Base-by-base conservation (phyloP, 1,284 basidiomycete species). In the Cystobasidiaceae sp. region DNA sequence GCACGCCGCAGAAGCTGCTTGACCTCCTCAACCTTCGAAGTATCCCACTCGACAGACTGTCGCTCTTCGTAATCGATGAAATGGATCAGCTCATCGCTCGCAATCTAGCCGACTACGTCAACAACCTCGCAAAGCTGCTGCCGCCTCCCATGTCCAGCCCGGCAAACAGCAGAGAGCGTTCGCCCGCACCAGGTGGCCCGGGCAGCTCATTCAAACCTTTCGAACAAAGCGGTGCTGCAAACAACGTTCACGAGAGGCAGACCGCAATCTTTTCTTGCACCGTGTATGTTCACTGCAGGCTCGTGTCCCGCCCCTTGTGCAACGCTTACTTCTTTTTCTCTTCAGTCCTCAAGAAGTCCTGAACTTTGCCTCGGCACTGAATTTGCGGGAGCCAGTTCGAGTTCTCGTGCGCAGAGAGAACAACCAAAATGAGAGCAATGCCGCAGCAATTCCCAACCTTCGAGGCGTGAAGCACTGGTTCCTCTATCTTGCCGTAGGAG, bases 81-180 rank as follows among this genome's bases (percentile, higher is more conserved):
- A 93, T 97, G 43, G 94, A 98, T 75, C 96, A 97, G 76, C 79
- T 98, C 69, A 96, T 98, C 74, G 93, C 94, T 7, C 86, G 94
- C 59, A 97, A 97, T 75, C 79, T 97, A 64, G 91, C 96, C 71
- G 94, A 98, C 66, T 90, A 88, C 74, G 93, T 98, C 23, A 87
- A 91, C 77, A 89, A 85, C 71, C 88, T 97, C 71, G 89, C 93
- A 71, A 90, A 92, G 68, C 80, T 93, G 43, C 80, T 98, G 19
- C 94, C 93, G 19, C 82, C 87, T 9, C 87, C 91, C 33, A 84
- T 64, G 41, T 55, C 61, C 15, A 48, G 44, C 37, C 52, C 23
- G 17, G 45, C 39, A 30, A 49, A 17, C 19, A 61, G 52, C 56
- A 37, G 34, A 25, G 67, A 56, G 23, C 44, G 64, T 27, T 61